Evolutionary conservation across 495 filamentous ascomycete species (phyloP), one percentile per base, ranked within the genome.

Genomic region (Penicillium robsamsonii): DNA sequence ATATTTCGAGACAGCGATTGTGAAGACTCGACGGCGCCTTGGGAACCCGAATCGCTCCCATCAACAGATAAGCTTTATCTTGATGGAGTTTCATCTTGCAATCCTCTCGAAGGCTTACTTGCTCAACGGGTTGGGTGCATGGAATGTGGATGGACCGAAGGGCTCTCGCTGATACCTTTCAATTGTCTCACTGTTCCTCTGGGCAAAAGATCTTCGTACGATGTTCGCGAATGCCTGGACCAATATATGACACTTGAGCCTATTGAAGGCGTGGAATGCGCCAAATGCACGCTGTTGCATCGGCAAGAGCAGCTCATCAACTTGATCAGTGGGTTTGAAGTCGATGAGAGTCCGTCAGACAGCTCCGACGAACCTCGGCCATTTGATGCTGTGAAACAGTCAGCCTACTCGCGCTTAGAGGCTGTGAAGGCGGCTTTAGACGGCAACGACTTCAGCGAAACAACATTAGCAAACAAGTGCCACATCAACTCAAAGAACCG

Each of bases 41-140:
- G 17, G 41, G 18, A 18, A 40, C 11, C 3, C 15, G 33, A 54
- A 15, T 37, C 42, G 8, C 15, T 22, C 35, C 11, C 31, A 27
- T 29, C 43, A 7, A n/a, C 35, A 1, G 52, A 63, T 15, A 56
- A 65, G 0, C 13, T 50, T 31, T n/a, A 51, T 2, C 8, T 45
- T 2, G 61, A 69, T 38, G 53, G 57, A 35, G 53, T 55, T 4
- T 58, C 65, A 2, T 55, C 74, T 10, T 72, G 72, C 35, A 89
- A 87, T 60, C 95, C 95, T 2, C 75, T 99, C 1, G 91, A 97
- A 67, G 95, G 95, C 1, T 72, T 96, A 13, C 77, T 91, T 22
- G 94, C 92, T 0, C 92, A 97, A 69, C 79, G 94, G 30, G 93
- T 97, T 4, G 90, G 89, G 1, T 99, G 95, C 68, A 86, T 89